Evolutionary conservation across 805 yeast species (phyloP).

Genomic region (Yarrowia yakushimensis): DNA sequence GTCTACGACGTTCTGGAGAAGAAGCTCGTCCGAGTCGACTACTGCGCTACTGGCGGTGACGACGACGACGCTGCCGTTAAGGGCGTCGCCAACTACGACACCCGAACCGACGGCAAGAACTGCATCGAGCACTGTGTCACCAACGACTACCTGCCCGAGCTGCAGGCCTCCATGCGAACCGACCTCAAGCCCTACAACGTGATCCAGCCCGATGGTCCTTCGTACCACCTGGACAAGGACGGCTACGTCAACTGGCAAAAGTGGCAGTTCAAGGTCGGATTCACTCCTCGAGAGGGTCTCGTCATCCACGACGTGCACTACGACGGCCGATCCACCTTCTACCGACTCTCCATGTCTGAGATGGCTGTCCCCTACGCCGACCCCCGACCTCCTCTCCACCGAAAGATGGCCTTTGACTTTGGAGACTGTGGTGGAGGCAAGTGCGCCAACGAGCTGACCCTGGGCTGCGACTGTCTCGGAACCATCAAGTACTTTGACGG

Average conservation of each 20-base stretch:
- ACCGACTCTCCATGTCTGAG: slow-evolving; percentile 70
- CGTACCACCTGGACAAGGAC: slow-evolving; percentile 51
- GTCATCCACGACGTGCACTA: slow-evolving; percentile 68
- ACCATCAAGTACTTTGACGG: slow-evolving; percentile 73
- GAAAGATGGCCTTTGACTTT: slow-evolving; percentile 83
- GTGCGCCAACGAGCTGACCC: slow-evolving; percentile 61
- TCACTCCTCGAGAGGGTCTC: slow-evolving; percentile 75
- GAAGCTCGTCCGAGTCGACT: slow-evolving; percentile 69
- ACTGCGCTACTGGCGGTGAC: slow-evolving; percentile 68
- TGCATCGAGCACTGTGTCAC: slow-evolving; percentile 69
- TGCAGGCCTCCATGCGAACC: slow-evolving; percentile 39
- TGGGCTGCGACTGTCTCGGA: slow-evolving; percentile 86
- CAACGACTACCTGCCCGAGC: slow-evolving; percentile 45
- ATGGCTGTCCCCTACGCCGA: slow-evolving; percentile 90
- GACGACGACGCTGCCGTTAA: slow-evolving; percentile 52
- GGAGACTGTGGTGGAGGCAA: slow-evolving; percentile 85
- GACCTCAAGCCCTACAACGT: slow-evolving; percentile 68
- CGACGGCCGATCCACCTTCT: slow-evolving; percentile 72
- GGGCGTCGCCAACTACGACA: slow-evolving; percentile 34
- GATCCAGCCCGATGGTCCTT: slow-evolving; percentile 85
- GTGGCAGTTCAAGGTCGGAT: slow-evolving; percentile 71
- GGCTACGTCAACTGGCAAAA: slow-evolving; percentile 73
- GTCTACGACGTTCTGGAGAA: slow-evolving; percentile 62
- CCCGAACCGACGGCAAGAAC: slow-evolving; percentile 57
- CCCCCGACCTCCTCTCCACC: slow-evolving; percentile 76